These are phyloP conservation scores for Saturnispora serradocipensis DNA, from an alignment of 805 yeast species.

Conservation along the genomic window DNA sequence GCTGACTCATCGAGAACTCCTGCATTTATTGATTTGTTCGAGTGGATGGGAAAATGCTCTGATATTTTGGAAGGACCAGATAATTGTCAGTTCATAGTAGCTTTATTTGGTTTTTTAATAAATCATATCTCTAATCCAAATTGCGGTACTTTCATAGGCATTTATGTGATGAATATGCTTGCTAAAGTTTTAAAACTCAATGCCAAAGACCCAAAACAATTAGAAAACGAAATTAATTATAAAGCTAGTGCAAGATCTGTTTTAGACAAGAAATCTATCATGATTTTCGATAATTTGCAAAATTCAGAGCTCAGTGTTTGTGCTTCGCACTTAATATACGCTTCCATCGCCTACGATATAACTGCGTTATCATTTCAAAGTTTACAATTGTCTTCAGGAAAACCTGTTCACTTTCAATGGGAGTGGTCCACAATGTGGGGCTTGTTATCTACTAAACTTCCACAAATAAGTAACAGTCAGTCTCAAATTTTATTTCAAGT, in stretches of 20 bases:
- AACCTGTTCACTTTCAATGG: conserved; percentile 1
- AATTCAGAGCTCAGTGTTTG: conserved; percentile 9
- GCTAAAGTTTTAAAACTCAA: conserved; percentile 14
- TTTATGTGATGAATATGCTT: conserved; percentile 21
- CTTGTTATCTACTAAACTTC: conserved; percentile 2
- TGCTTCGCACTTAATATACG: conserved; percentile 16
- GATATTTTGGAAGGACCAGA: conserved; percentile 38
- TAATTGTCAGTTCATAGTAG: conserved; percentile 43
- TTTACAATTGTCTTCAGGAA: not conserved
- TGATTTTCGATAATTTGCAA: conserved; percentile 20
- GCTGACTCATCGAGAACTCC: conserved; percentile 13
- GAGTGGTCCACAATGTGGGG: conserved; percentile 7
- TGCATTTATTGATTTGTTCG: conserved; percentile 35
- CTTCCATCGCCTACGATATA: conserved; percentile 21
- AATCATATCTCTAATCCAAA: conserved; percentile 21
- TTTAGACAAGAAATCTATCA: conserved; percentile 35
- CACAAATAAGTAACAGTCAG: not conserved
- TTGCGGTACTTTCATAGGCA: conserved; percentile 20
- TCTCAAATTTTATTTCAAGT: not conserved
- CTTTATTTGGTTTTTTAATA: conserved; percentile 40
- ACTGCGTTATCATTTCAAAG: conserved; percentile 17
- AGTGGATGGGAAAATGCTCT: conserved; percentile 45
- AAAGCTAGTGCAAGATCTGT: conserved; percentile 41
- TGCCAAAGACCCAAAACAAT: conserved; percentile 9
- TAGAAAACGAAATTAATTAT: conserved; percentile 31